Conservation (phyloP, 345 rosid genomes). For the Crucihimalaya himalaica region DNA sequence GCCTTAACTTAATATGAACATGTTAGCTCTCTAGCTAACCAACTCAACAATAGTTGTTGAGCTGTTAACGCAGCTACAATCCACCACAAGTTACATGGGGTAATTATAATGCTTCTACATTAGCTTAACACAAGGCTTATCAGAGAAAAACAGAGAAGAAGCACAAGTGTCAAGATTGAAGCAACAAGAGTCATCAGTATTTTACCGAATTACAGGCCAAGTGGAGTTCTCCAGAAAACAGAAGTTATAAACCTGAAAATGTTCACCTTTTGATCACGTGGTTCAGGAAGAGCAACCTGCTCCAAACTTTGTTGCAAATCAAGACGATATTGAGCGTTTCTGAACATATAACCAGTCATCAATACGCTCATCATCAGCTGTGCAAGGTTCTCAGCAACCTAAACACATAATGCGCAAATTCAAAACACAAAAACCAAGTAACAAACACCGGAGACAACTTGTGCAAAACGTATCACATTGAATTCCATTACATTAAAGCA, state of each 20-base stretch:
- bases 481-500: no score
- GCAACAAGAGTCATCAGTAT: background rate
- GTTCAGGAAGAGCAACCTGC: slow-evolving; percentile 88
- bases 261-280: slow-evolving; percentile 60
- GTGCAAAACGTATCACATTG: background rate
- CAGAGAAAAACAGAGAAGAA: background rate
- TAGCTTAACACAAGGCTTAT: slow-evolving; percentile 3
- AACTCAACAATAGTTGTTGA: background rate
- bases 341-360: slow-evolving; percentile 99
- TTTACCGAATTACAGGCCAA: background rate
- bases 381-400: slow-evolving; percentile 99
- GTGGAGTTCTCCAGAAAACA: background rate
- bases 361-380: slow-evolving; percentile 93
- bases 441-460: background rate
- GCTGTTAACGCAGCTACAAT: background rate
- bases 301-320: slow-evolving; percentile 94
- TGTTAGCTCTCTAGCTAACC: background rate
- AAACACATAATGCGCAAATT: slow-evolving; percentile 22
- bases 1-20: background rate
- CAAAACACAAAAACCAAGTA: slow-evolving; percentile 15
- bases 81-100: background rate
- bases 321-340: slow-evolving; percentile 83
- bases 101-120: slow-evolving; percentile 21
- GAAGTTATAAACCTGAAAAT: background rate
- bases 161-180: background rate